phyloP scores from a whole-genome alignment of 1,139 yeast species.

The Candida sanyaensis region DNA sequence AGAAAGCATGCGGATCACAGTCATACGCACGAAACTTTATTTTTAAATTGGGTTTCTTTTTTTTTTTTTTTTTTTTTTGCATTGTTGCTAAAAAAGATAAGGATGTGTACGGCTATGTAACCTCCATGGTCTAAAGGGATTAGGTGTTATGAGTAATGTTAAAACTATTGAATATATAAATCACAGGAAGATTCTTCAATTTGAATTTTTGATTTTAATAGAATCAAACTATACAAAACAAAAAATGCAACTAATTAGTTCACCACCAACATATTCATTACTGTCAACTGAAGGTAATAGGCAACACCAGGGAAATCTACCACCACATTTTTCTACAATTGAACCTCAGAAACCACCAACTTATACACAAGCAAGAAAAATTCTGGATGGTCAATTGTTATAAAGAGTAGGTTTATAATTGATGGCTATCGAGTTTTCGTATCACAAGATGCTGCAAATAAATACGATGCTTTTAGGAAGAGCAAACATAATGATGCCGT shows the following conservation, averaged over 20 bases:
- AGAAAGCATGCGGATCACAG: too few relatives aligned
- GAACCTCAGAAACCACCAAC: not conserved
- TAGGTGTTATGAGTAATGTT: too few relatives aligned
- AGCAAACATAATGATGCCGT: slow-evolving; percentile 6
- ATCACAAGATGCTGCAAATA: slow-evolving; percentile 12
- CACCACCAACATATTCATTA: slow-evolving; percentile 7
- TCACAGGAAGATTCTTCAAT: too few relatives aligned
- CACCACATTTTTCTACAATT: not conserved
- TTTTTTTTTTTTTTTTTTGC: too few relatives aligned
- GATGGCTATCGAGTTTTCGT: slow-evolving; percentile 14
- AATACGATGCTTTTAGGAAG: slow-evolving; percentile 12
- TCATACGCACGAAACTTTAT: too few relatives aligned
- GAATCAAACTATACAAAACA: not conserved
- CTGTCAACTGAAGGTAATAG: not conserved
- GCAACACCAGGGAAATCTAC: not conserved
- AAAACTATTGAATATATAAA: too few relatives aligned
- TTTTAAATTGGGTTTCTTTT: too few relatives aligned
- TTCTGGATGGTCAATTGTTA: slow-evolving; percentile 12
- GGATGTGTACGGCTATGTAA: too few relatives aligned
- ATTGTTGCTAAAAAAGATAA: too few relatives aligned
- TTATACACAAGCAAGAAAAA: slow-evolving; percentile 8
- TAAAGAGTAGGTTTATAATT: slow-evolving; percentile 10
- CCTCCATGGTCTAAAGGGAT: too few relatives aligned
- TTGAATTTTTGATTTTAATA: too few relatives aligned
- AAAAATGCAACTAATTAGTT: not conserved